Conservation (phyloP, 768 basidiomycete genomes). For the Xerocomellus chrysenteron region DNA sequence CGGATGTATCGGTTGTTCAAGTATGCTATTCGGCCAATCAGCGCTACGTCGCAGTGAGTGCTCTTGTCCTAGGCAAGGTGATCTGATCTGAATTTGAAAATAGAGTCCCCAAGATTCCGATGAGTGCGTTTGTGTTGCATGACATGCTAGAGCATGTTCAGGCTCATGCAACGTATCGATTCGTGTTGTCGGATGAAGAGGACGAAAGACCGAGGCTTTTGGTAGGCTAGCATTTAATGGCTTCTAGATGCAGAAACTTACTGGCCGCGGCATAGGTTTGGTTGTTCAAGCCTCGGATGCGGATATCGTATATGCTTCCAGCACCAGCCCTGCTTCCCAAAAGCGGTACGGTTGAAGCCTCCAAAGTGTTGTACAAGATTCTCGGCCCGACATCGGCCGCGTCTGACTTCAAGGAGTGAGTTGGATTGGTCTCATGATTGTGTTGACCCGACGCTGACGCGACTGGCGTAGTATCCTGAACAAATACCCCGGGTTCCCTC, state of each 20-base stretch:
- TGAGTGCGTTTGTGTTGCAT: conserved; percentile 87
- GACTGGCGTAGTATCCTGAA: conserved; percentile 47
- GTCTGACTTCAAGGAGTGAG: conserved; percentile 30
- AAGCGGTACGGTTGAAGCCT: conserved; percentile 60
- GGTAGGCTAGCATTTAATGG: conserved; percentile 42
- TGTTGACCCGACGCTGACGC: background rate
- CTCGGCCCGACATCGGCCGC: conserved; percentile 56
- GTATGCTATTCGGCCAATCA: conserved; percentile 75
- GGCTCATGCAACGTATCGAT: conserved; percentile 92
- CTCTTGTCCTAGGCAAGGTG: background rate
- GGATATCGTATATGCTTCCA: conserved; percentile 67
- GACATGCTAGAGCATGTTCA: conserved; percentile 91
- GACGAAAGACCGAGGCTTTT: conserved; percentile 75
- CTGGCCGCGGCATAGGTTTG: conserved; percentile 59
- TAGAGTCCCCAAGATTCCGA: conserved; percentile 48
- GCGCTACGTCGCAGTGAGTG: conserved; percentile 60
- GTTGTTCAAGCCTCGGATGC: conserved; percentile 91
- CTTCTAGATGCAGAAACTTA: background rate
- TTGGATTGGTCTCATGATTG: background rate
- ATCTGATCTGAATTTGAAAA: background rate
- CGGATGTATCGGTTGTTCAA: conserved; percentile 75
- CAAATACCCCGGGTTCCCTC: conserved; percentile 79
- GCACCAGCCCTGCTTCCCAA: conserved; percentile 57
- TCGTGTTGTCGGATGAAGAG: conserved; percentile 86
- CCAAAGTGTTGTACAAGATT: conserved; percentile 86